These are phyloP conservation scores for Kazachstania africana DNA, from an alignment of 805 yeast species.

Conservation along the genomic window DNA sequence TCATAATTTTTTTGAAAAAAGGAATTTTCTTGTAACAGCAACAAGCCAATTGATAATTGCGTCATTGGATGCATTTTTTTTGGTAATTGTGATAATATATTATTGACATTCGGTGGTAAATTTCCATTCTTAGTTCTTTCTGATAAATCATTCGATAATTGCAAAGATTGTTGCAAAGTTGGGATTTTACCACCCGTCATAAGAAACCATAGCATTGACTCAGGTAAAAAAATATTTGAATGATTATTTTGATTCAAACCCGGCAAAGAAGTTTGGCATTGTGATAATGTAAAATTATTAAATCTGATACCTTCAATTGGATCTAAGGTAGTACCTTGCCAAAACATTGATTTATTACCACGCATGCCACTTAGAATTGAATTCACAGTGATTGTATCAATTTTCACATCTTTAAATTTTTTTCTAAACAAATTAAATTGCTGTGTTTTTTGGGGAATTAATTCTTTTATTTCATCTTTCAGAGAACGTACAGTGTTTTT, in stretches of 20 bases:
- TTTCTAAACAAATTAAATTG: constrained; percentile 31
- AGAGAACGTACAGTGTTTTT: constrained; percentile 10
- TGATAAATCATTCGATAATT: no score
- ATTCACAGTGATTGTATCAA: constrained; percentile 34
- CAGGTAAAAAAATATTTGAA: constrained; percentile 54
- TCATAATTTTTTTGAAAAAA: no score
- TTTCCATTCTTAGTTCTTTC: no score
- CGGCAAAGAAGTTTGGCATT: constrained; percentile 57
- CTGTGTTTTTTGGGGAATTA: constrained; percentile 35
- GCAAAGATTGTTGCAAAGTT: no score
- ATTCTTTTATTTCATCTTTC: constrained; percentile 15
- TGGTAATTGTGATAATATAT: no score
- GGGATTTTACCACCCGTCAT: no score
- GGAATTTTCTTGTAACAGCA: no score
- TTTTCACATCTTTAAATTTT: constrained; percentile 24
- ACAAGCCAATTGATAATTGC: no score
- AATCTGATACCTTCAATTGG: constrained; percentile 67
- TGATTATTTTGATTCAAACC: constrained; percentile 15
- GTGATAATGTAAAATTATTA: constrained; percentile 66
- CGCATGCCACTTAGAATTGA: constrained; percentile 64
- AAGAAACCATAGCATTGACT: constrained; percentile 66
- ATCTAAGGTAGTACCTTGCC: constrained; percentile 75
- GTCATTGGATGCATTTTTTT: no score
- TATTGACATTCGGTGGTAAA: no score
- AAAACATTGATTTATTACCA: constrained; percentile 59